Evolutionary conservation across 306 rosid species (phyloP).

Genomic region (Rosa rugosa): DNA sequence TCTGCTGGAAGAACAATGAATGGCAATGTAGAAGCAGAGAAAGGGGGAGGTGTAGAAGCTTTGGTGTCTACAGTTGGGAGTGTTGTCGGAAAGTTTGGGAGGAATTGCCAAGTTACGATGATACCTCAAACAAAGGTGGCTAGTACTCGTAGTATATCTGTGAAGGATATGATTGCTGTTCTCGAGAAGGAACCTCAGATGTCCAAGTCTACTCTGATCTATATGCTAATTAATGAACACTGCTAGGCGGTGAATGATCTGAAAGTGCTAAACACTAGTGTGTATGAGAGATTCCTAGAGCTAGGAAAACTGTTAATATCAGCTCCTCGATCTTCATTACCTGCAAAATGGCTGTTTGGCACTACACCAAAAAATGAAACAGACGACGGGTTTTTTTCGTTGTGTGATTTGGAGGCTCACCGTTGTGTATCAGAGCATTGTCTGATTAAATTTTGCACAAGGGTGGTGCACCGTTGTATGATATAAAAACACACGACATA

Average conservation of each 20-base stretch:
- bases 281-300: neutral
- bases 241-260: slow-evolving; percentile 24
- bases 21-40: slow-evolving; percentile 37
- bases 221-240: slow-evolving; percentile 57
- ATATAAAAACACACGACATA: no score
- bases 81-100: slow-evolving; percentile 43
- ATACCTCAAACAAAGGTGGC: slow-evolving; percentile 44
- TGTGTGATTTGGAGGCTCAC: no score
- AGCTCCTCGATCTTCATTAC: neutral
- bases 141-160: slow-evolving; percentile 45
- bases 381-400: no score
- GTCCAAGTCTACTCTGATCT: slow-evolving; percentile 60
- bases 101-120: slow-evolving; percentile 34
- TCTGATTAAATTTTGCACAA: no score
- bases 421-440: no score
- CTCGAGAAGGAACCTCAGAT: slow-evolving; percentile 88
- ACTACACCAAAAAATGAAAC: no score
- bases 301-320: neutral
- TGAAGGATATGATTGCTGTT: slow-evolving; percentile 75
- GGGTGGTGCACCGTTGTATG: no score
- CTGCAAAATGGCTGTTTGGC: neutral
- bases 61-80: neutral
- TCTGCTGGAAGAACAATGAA: slow-evolving; percentile 46
- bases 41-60: slow-evolving; percentile 30
- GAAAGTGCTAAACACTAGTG: no score